These are phyloP conservation scores for Cylindricascospora bacillispora DNA, from an alignment of 1,139 yeast genomes.

Conservation along the genomic window DNA sequence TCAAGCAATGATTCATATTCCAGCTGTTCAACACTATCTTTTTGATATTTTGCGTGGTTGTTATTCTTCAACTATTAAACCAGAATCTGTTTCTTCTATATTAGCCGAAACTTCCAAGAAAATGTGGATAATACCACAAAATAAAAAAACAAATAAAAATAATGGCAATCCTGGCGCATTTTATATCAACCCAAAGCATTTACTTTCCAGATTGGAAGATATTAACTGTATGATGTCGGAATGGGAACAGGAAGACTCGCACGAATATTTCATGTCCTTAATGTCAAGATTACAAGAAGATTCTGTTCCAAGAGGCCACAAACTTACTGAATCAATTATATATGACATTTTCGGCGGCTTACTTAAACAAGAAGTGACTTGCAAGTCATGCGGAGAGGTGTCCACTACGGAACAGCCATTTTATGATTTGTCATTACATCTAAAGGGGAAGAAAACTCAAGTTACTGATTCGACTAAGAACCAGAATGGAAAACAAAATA, in stretches of 20 bases:
- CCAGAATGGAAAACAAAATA: not conserved
- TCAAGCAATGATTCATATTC: conserved; percentile 80
- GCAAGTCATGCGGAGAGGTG: conserved; percentile 65
- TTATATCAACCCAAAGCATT: conserved; percentile 59
- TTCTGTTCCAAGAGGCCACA: conserved; percentile 75
- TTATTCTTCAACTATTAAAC: conserved; percentile 33
- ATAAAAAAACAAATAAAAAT: conserved; percentile 26
- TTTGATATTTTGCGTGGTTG: conserved; percentile 47
- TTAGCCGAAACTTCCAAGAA: conserved; percentile 59
- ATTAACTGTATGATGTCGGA: conserved; percentile 93
- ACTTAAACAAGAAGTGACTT: conserved; percentile 70
- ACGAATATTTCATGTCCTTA: conserved; percentile 88
- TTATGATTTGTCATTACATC: conserved; percentile 75
- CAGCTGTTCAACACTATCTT: conserved; percentile 79
- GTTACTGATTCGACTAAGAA: conserved; percentile 12
- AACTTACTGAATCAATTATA: conserved; percentile 66
- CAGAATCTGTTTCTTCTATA: conserved; percentile 53
- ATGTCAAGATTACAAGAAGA: conserved; percentile 85
- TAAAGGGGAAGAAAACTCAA: conserved; percentile 37
- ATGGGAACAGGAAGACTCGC: conserved; percentile 97
- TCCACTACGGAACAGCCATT: conserved; percentile 91
- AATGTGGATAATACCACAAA: conserved; percentile 65
- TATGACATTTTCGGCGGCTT: conserved; percentile 93
- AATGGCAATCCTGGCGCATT: conserved; percentile 24
- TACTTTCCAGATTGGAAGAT: conserved; percentile 63